Conservation (phyloP, 148 eudicot species). For the Vaccinium darrowii region DNA sequence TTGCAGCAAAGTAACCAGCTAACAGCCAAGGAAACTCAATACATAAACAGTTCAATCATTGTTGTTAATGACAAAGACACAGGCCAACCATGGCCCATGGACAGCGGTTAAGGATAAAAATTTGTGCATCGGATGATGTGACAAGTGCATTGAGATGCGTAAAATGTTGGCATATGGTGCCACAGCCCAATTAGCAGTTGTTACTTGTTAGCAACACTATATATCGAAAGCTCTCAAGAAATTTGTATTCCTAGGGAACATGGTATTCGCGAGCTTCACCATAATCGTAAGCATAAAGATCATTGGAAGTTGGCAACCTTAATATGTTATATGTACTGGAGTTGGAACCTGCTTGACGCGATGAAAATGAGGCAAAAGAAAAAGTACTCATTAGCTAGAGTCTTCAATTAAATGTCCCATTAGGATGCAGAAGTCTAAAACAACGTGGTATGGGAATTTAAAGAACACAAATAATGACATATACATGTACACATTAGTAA, state of each 20-base stretch:
- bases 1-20: background rate
- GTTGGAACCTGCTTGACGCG: background rate
- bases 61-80: background rate
- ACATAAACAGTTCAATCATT: background rate
- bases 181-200: background rate
- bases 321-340: background rate
- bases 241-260: background rate
- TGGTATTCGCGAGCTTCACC: background rate
- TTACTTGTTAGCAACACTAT: background rate
- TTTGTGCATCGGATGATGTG: background rate
- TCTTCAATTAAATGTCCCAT: background rate
- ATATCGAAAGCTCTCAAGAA: background rate
- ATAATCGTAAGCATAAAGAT: background rate
- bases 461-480: background rate
- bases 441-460: background rate
- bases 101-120: background rate
- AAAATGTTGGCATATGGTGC: background rate
- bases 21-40: background rate
- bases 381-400: background rate
- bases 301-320: background rate
- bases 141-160: background rate
- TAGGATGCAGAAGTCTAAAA: background rate
- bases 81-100: background rate
- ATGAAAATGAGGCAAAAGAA: background rate
- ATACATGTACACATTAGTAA: background rate